Conservation (phyloP, 306 rosid species). For the Trifolium repens region DNA sequence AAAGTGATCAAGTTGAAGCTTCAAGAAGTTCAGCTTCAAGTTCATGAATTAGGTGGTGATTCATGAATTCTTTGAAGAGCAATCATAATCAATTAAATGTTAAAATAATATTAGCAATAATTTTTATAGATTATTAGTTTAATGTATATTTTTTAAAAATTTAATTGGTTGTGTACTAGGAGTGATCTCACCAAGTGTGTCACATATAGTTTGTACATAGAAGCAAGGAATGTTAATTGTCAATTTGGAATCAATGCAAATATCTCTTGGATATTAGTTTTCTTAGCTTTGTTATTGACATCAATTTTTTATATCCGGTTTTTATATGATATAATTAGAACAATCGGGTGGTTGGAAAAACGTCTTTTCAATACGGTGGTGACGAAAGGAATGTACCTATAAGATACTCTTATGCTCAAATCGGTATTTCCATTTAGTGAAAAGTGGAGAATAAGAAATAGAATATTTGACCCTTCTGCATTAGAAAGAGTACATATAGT, state of each 20-base stretch:
- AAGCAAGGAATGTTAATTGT: background rate
- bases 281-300: too few relatives aligned
- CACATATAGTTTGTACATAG: constrained; percentile 17
- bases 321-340: too few relatives aligned
- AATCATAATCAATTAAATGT: background rate
- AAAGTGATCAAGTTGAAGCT: constrained; percentile 12
- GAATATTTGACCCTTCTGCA: too few relatives aligned
- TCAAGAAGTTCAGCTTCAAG: background rate
- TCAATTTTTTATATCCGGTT: too few relatives aligned
- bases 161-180: background rate
- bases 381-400: too few relatives aligned
- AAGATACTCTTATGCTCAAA: too few relatives aligned
- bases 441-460: too few relatives aligned
- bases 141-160: background rate
- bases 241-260: background rate
- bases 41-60: constrained; percentile 1
- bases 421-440: too few relatives aligned
- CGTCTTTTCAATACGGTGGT: too few relatives aligned
- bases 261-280: too few relatives aligned
- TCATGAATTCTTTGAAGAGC: constrained; percentile 10
- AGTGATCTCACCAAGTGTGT: background rate
- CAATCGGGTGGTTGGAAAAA: too few relatives aligned
- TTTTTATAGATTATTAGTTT: background rate
- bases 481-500: too few relatives aligned
- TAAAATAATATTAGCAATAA: background rate